phyloP scores from a whole-genome alignment of 176 grass and related monocot genomes.

The Oropetium thomaeum region DNA sequence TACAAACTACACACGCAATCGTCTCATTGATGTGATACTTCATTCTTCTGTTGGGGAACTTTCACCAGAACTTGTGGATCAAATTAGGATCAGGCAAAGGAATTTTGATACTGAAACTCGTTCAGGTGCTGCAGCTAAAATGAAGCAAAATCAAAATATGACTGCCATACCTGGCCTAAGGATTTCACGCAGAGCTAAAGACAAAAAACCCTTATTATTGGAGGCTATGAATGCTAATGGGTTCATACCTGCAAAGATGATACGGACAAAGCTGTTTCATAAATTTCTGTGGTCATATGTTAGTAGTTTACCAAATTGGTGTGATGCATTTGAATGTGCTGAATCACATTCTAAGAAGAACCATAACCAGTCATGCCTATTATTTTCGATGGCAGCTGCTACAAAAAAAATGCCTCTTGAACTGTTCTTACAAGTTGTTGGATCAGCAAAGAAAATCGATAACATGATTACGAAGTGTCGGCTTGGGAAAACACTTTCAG shows the following conservation, averaged over 20 bases:
- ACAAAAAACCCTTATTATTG: slow-evolving; percentile 55
- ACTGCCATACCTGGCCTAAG: slow-evolving; percentile 39
- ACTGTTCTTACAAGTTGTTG: slow-evolving; percentile 94
- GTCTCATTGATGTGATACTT: slow-evolving; percentile 76
- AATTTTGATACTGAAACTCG: slow-evolving; percentile 71
- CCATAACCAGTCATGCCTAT: slow-evolving; percentile 42
- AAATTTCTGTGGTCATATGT: slow-evolving; percentile 82
- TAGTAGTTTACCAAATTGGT: slow-evolving; percentile 57
- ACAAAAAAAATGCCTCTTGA: slow-evolving; percentile 84
- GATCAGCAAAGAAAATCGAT: slow-evolving; percentile 86
- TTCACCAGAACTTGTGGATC: slow-evolving; percentile 73
- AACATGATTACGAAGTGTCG: slow-evolving; percentile 68
- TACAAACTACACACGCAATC: slow-evolving; percentile 70
- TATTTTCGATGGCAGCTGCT: slow-evolving; percentile 80
- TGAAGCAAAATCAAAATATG: slow-evolving; percentile 55
- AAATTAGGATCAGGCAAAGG: slow-evolving; percentile 71
- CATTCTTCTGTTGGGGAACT: slow-evolving; percentile 71
- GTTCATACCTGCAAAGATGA: slow-evolving; percentile 87
- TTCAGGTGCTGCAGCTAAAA: slow-evolving; percentile 54
- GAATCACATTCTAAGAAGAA: slow-evolving; percentile 42
- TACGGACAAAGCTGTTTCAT: slow-evolving; percentile 85
- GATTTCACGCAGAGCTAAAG: slow-evolving; percentile 49
- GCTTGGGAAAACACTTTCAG: slow-evolving; percentile 73
- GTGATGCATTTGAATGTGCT: slow-evolving; percentile 36
- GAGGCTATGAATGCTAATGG: slow-evolving; percentile 90